These are phyloP conservation scores for Krasilnikovozyma curviuscula DNA, from an alignment of 768 basidiomycete species.

Conservation along the genomic window DNA sequence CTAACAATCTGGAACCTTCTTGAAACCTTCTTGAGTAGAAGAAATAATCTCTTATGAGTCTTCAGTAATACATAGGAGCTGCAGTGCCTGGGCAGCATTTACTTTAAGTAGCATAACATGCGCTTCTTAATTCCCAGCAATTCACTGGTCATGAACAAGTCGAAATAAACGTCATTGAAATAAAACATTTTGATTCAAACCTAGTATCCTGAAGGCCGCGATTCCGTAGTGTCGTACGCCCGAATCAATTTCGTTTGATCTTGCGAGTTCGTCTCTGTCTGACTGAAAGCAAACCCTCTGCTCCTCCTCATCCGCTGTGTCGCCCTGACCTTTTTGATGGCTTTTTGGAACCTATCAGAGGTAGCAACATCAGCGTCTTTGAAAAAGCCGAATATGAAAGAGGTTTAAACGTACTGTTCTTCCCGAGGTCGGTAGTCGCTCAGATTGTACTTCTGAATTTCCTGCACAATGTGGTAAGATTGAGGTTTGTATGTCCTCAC, in stretches of 20 bases:
- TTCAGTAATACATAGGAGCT: too few species aligned
- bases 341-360: conserved; percentile 68
- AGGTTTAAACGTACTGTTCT: conserved; percentile 48
- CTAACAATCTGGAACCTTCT: too few species aligned
- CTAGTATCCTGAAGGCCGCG: too few species aligned
- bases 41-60: too few species aligned
- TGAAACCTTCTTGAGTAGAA: too few species aligned
- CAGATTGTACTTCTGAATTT: conserved; percentile 33
- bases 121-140: too few species aligned
- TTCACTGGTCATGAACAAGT: too few species aligned
- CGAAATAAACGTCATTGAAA: too few species aligned
- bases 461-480: conserved; percentile 96
- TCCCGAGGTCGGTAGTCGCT: conserved; percentile 68
- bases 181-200: too few species aligned
- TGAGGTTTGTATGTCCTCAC: conserved; percentile 71
- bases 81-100: too few species aligned
- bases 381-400: conserved; percentile 10
- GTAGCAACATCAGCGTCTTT: conserved; percentile 20
- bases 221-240: conserved; percentile 71
- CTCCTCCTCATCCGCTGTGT: conserved; percentile 91
- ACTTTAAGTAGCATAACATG: too few species aligned
- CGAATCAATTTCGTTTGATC: conserved; percentile 69
- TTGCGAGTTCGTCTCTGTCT: conserved; percentile 73
- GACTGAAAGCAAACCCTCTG: conserved; percentile 93
- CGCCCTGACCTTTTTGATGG: conserved; percentile 98